Percentiles rank a stretch among this genome's conserved stretches.
phyloP scores from a whole-genome alignment of 2,329 filamentous ascomycete species.

The Aspergillus sp. region DNA sequence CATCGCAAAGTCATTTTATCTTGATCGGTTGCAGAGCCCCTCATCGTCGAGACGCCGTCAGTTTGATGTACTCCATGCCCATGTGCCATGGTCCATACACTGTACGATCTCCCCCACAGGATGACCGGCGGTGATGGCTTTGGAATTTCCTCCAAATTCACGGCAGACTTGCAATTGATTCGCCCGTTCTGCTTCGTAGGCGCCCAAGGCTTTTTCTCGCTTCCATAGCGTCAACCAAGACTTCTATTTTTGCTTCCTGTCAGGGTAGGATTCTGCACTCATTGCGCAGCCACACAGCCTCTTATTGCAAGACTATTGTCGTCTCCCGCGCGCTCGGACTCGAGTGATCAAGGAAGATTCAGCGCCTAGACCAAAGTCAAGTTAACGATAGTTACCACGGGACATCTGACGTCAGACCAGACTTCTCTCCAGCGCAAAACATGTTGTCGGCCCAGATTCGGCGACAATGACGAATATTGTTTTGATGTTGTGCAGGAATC shows the following conservation, averaged over 20 bases:
- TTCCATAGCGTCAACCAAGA: not conserved
- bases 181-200: not conserved
- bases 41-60: constrained; percentile 18
- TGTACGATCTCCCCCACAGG: constrained; percentile 1
- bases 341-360: not conserved
- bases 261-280: not conserved
- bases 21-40: constrained; percentile 12
- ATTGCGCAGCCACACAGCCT: not conserved
- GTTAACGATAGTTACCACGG: not conserved
- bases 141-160: constrained; percentile 1
- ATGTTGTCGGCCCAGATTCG: not conserved
- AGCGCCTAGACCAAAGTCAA: not conserved
- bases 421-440: not conserved
- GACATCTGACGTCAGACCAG: constrained; percentile 10
- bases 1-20: constrained; percentile 5
- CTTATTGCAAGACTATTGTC: not conserved
- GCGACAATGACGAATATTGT: not conserved
- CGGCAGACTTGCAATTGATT: not conserved
- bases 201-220: not conserved
- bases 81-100: too few species aligned
- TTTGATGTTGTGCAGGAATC: not conserved
- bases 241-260: not conserved
- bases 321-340: constrained; percentile 17
- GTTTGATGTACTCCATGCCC: not conserved
- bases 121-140: not conserved